Percentiles rank a stretch among this genome's conserved stretches.
These are phyloP conservation scores for Paraconiothyrium sp. DNA, from an alignment of 2,329 filamentous ascomycete species.

Conservation along the genomic window DNA sequence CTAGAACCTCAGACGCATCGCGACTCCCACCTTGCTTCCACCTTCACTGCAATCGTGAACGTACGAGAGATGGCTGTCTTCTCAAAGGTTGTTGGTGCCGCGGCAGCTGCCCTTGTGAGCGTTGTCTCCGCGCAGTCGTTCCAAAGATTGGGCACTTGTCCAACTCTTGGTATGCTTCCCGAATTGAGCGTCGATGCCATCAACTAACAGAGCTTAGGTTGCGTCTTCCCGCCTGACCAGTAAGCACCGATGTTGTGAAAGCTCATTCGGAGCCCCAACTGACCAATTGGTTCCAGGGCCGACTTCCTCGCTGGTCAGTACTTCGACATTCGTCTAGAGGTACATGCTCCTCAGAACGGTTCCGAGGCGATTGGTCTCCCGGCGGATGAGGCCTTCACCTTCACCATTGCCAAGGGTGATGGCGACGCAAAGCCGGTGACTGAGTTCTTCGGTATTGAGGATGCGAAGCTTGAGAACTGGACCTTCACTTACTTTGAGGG, in stretches of 20 bases:
- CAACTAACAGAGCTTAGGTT: conserved; percentile 45
- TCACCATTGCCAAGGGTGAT: conserved; percentile 73
- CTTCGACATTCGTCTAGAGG: conserved; percentile 84
- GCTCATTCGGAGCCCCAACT: conserved; percentile 15
- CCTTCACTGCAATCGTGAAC: conserved; percentile 11
- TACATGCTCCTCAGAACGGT: conserved; percentile 83
- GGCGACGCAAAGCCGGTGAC: conserved; percentile 66
- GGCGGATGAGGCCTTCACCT: conserved; percentile 78
- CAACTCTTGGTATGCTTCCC: conserved; percentile 57
- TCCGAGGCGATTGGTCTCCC: conserved; percentile 77
- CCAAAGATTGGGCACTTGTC: conserved; percentile 65
- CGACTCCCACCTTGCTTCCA: neutral
- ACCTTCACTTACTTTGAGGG: conserved; percentile 85
- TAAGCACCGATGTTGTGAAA: conserved; percentile 39
- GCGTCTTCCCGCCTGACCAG: conserved; percentile 68
- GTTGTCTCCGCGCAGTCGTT: conserved; percentile 61
- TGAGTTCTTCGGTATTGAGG: conserved; percentile 73
- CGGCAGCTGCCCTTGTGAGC: conserved; percentile 39
- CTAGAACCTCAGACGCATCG: conserved; percentile 22
- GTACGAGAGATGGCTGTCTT: conserved; percentile 42
- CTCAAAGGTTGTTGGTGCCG: conserved; percentile 36
- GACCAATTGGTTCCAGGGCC: conserved; percentile 56
- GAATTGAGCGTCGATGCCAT: neutral
- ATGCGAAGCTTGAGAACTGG: conserved; percentile 82
- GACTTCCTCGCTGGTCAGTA: conserved; percentile 86